phyloP scores from a whole-genome alignment of 495 filamentous ascomycete species.

The Chlorociboria aeruginascens region DNA sequence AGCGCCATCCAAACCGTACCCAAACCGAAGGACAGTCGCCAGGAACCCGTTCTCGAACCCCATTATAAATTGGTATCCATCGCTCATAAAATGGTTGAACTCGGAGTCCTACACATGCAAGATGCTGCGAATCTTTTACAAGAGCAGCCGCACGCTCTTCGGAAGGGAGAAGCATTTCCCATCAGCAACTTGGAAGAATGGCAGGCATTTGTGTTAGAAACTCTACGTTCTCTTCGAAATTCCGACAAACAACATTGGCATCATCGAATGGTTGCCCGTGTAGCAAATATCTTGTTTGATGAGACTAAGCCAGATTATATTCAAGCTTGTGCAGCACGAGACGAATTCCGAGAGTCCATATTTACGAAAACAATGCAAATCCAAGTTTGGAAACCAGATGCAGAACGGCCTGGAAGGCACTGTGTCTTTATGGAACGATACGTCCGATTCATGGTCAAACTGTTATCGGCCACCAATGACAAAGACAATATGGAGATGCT shows the following conservation, averaged over 20 bases:
- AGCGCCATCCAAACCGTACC: conserved; percentile 70
- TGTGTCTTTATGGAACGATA: conserved; percentile 92
- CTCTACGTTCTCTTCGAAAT: conserved; percentile 60
- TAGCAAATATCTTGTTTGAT: conserved; percentile 65
- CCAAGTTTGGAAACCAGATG: conserved; percentile 92
- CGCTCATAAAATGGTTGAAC: conserved; percentile 65
- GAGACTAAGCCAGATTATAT: conserved; percentile 18
- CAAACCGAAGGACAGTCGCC: conserved; percentile 60
- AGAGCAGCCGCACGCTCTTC: conserved; percentile 11
- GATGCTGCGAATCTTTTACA: conserved; percentile 17
- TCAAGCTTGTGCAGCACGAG: conserved; percentile 50
- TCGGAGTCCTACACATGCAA: conserved; percentile 24
- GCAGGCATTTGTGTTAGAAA: conserved; percentile 61
- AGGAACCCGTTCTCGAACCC: conserved; percentile 83
- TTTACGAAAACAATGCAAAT: conserved; percentile 92
- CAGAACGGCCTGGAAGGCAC: conserved; percentile 81
- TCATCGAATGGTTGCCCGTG: conserved; percentile 77
- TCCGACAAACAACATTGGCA: conserved; percentile 97
- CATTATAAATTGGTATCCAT: conserved; percentile 91
- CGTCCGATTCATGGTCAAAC: conserved; percentile 61
- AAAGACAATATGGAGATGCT: conserved; percentile 67
- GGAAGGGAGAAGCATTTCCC: conserved; percentile 14
- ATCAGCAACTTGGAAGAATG: conserved; percentile 51
- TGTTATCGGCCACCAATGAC: conserved; percentile 69
- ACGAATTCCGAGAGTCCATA: conserved; percentile 72